phyloP scores from a whole-genome alignment of 108 stramenopile species.

The Skeletonema potamos region DNA sequence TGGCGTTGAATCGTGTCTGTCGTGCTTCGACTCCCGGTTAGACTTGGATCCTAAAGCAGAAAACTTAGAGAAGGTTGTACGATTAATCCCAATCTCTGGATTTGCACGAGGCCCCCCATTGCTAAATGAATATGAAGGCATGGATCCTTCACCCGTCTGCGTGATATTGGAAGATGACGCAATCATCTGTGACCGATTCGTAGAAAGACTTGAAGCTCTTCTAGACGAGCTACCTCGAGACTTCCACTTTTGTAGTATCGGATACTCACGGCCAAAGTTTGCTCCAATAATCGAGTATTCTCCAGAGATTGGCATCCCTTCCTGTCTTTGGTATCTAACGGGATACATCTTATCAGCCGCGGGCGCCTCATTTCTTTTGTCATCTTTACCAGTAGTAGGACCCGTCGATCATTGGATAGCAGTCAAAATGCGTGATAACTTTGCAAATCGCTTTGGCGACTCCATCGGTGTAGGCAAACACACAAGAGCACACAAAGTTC shows the following conservation, averaged over 20 bases:
- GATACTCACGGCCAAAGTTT: constrained; percentile 77
- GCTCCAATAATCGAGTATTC: constrained; percentile 81
- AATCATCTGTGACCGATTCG: constrained; percentile 75
- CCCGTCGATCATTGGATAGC: constrained; percentile 83
- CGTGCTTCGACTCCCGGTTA: neutral
- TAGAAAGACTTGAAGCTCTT: constrained; percentile 60
- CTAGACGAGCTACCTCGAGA: constrained; percentile 80
- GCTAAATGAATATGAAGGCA: constrained; percentile 48
- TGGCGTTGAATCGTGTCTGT: constrained; percentile 40
- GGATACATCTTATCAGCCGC: constrained; percentile 75
- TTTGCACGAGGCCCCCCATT: constrained; percentile 62
- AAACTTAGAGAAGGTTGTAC: constrained; percentile 9
- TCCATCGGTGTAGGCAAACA: constrained; percentile 65
- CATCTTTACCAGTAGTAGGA: constrained; percentile 64
- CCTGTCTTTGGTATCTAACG: constrained; percentile 82
- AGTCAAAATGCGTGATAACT: constrained; percentile 68
- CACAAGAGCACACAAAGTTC: constrained; percentile 16
- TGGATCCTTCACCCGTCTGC: constrained; percentile 70
- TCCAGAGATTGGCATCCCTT: constrained; percentile 66
- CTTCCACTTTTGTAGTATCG: constrained; percentile 85
- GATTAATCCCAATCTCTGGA: constrained; percentile 62
- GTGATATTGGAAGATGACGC: constrained; percentile 87
- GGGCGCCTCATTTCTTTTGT: constrained; percentile 59
- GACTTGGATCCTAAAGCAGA: neutral
- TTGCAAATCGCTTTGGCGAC: constrained; percentile 74